Evolutionary conservation across 441 rosid species (phyloP).

Genomic region (Pelargonium australe): DNA sequence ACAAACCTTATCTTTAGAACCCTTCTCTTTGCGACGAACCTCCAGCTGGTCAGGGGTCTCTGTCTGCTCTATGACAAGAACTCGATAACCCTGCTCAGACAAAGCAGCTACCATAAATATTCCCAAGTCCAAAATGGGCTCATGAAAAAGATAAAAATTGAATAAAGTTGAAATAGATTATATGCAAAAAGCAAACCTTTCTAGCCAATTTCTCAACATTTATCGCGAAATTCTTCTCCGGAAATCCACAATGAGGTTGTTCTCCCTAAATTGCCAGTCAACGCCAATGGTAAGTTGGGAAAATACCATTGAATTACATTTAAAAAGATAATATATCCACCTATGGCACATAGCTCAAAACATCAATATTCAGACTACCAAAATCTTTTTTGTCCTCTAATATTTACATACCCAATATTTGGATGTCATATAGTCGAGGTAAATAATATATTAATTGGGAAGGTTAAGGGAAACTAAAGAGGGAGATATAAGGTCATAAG

Average conservation of each 20-base stretch:
- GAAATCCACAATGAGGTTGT: slow-evolving; percentile 99
- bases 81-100: slow-evolving; percentile 80
- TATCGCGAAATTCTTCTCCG: slow-evolving; percentile 86
- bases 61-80: slow-evolving; percentile 93
- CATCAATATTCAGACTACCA: not conserved
- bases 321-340: not conserved
- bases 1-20: slow-evolving; percentile 89
- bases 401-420: not conserved
- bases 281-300: slow-evolving; percentile 20
- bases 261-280: slow-evolving; percentile 60
- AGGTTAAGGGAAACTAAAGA: not conserved
- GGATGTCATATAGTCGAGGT: not conserved
- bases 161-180: slow-evolving; percentile 17
- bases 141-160: slow-evolving; percentile 17
- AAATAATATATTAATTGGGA: not conserved
- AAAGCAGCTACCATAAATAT: slow-evolving; percentile 23
- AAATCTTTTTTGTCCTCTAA: not conserved
- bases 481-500: not conserved
- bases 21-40: slow-evolving; percentile 80
- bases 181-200: slow-evolving; percentile 49
- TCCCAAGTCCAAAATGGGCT: slow-evolving; percentile 14
- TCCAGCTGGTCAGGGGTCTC: slow-evolving; percentile 99
- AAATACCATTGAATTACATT: slow-evolving; percentile 9
- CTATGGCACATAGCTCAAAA: not conserved
- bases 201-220: slow-evolving; percentile 85